phyloP scores from a whole-genome alignment of 1,284 basidiomycete species.

The Sporisorium graminicola region DNA sequence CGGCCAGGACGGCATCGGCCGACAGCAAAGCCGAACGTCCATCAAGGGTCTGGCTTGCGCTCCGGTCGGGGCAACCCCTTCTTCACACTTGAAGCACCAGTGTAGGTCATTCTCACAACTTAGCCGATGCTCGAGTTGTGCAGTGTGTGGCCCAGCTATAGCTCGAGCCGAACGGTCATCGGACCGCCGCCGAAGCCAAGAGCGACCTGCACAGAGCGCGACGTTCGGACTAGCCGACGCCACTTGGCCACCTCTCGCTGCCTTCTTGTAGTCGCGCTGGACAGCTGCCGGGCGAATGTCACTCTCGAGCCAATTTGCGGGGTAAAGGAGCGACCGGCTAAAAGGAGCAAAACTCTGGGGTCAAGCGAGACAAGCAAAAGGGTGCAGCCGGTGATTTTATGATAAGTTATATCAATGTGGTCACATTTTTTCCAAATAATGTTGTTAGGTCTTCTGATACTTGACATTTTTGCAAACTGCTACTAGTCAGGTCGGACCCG shows the following conservation, averaged over 20 bases:
- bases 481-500: slow-evolving; percentile 48
- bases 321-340: slow-evolving; percentile 7
- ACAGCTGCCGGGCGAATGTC: slow-evolving; percentile 11
- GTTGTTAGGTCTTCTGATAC: no score
- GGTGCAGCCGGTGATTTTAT: no score
- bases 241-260: slow-evolving; percentile 14
- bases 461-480: no score
- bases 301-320: slow-evolving; percentile 11
- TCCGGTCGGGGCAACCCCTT: slow-evolving; percentile 21
- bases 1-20: not conserved
- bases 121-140: no score
- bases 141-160: not conserved
- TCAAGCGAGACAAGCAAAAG: not conserved
- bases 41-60: not conserved
- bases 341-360: not conserved
- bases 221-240: slow-evolving; percentile 28
- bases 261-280: not conserved
- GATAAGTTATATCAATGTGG: no score
- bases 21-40: not conserved
- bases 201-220: no score
- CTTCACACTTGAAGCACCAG: not conserved
- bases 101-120: no score
- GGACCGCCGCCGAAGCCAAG: not conserved
- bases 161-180: not conserved
- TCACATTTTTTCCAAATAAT: no score